Base-by-base conservation (phyloP, 306 rosid species). In the Fragaria ananassa region DNA sequence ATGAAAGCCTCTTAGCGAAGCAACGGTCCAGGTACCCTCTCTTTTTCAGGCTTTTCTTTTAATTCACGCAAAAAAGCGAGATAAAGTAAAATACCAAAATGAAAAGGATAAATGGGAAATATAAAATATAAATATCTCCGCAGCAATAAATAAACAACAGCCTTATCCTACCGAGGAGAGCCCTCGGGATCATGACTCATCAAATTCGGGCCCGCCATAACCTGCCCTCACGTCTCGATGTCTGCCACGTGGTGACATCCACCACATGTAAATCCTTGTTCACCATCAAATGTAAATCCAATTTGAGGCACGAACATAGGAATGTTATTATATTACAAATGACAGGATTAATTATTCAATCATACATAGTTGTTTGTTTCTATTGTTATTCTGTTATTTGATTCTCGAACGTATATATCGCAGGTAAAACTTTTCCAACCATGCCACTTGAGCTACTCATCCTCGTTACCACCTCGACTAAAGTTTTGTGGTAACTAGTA, bases 221-320 rank as follows among this genome's bases (percentile, higher is more conserved):
- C 45, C 50, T 46, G 12, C 62, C 39, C 70, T 37, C 60, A 74
- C 82, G 42, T 64, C 78, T 81, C 19, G 83, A 73, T 81, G 82
- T 70, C 41, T 76, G 89, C 86, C 87, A 85, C 93, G 89, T 85
- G 89, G 64, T 75, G 14, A 1, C 19, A 14, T 46, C 21, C 79
- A 79, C 39, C 73, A 49, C 61, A 77, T 62, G 21, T 79, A 31
- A 73, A 68, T 35, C 45, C 1, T 1, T 31, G 17, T 34, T 49
- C 10, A 19, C 11, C 29, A 14, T 29, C 68, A n/a, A n/a, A n/a
- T n/a, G n/a, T n/a, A n/a, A 29, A 29, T 35, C 39, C 39, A 35
- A 35, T 35, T 35, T 0, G 6, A 35, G 39, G 6, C 39, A 35
- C 6, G 39, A 29, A 35, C 37, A 35, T 35, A 35, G 2, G 41